Evolutionary conservation across 108 stramenopile genomes (phyloP).

Genomic region (Nannochloropsis gaditana): DNA sequence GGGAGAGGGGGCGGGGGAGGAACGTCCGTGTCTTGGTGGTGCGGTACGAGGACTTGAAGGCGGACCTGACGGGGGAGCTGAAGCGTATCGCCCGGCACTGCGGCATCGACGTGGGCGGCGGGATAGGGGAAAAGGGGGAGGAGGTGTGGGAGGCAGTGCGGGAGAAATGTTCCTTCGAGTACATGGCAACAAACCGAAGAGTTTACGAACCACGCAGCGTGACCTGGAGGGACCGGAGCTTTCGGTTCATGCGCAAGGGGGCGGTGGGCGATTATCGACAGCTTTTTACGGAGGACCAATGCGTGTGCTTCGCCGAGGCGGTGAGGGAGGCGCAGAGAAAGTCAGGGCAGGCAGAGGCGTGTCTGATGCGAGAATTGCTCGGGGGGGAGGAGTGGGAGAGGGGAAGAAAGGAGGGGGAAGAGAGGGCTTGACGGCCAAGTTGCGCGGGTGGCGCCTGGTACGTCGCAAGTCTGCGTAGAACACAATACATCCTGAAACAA

Average conservation of each 20-base stretch:
- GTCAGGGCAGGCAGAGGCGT: neutral
- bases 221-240: neutral
- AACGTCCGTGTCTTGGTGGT: neutral
- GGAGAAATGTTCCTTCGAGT: neutral
- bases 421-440: neutral
- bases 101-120: neutral
- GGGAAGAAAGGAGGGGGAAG: neutral
- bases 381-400: neutral
- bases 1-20: neutral
- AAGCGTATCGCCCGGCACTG: neutral
- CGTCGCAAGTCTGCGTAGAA: neutral
- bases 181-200: neutral
- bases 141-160: neutral
- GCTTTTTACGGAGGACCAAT: neutral
- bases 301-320: neutral
- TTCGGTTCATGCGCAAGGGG: slow-evolving; percentile 13
- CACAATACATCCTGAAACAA: neutral
- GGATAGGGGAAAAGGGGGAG: neutral
- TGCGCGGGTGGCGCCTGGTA: neutral
- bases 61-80: neutral
- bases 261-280: neutral
- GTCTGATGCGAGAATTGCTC: neutral
- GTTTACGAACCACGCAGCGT: neutral
- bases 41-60: slow-evolving; percentile 6
- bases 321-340: neutral